Percentiles rank a stretch among this genome's conserved stretches.
These are phyloP conservation scores for Wickerhamomyces sp. DNA, from an alignment of 1,139 yeast genomes.

Conservation along the genomic window DNA sequence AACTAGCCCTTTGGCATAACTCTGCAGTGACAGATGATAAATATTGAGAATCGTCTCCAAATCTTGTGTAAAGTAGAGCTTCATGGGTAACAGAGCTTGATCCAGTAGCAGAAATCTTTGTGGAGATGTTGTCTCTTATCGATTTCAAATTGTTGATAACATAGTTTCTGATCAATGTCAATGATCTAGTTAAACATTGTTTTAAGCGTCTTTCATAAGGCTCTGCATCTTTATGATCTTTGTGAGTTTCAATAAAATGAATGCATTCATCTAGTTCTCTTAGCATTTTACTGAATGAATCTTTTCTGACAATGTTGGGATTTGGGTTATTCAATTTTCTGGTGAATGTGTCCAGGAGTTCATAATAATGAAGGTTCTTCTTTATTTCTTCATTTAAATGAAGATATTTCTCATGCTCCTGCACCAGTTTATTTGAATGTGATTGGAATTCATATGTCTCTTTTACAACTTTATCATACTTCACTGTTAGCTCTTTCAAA, in stretches of 20 bases:
- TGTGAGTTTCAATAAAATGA: constrained; percentile 41
- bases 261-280: constrained; percentile 57
- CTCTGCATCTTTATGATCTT: constrained; percentile 65
- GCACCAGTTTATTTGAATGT: constrained; percentile 50
- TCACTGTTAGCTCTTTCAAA: constrained; percentile 41
- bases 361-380: constrained; percentile 55
- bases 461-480: constrained; percentile 50
- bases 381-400: constrained; percentile 46
- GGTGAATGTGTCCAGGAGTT: constrained; percentile 65
- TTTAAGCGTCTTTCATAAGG: constrained; percentile 68
- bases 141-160: constrained; percentile 50
- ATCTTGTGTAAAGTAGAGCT: constrained; percentile 61
- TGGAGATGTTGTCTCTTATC: constrained; percentile 39
- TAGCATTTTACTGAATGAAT: constrained; percentile 51
- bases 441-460: constrained; percentile 64
- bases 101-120: constrained; percentile 25
- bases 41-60: constrained; percentile 39
- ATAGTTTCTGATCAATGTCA: constrained; percentile 70
- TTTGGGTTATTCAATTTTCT: constrained; percentile 68
- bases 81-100: constrained; percentile 40
- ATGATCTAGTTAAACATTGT: constrained; percentile 80
- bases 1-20: constrained; percentile 43
- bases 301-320: constrained; percentile 55
- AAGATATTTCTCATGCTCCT: constrained; percentile 44
- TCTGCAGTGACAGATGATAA: constrained; percentile 46